A percentile compares a stretch with the other conserved stretches of the same genome.
Evolutionary conservation across 2,329 filamentous ascomycete genomes (phyloP).

Genomic region (Boeremia exigua): DNA sequence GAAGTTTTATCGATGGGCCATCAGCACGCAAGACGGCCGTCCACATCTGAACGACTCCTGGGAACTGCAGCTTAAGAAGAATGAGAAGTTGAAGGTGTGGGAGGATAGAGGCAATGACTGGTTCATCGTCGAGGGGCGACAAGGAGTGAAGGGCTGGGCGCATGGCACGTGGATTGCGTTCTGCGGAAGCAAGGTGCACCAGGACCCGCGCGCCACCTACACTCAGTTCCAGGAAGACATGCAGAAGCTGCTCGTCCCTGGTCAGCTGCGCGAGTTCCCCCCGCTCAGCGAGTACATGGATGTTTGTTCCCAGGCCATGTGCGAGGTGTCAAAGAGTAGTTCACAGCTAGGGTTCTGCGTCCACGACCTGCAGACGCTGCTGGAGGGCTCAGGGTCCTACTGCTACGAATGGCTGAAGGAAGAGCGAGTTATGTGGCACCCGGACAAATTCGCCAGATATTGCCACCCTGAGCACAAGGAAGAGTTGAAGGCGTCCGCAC

Average conservation of each 20-base stretch:
- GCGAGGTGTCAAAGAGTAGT: slow-evolving; percentile 27
- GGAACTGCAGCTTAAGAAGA: slow-evolving; percentile 34
- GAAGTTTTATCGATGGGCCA: slow-evolving; percentile 24
- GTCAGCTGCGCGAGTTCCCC: slow-evolving; percentile 29
- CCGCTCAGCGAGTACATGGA: slow-evolving; percentile 27
- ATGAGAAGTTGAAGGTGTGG: slow-evolving; percentile 33
- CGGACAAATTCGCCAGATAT: slow-evolving; percentile 39
- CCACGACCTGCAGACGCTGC: slow-evolving; percentile 36
- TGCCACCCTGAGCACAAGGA: slow-evolving; percentile 32
- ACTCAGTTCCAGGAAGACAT: slow-evolving; percentile 25
- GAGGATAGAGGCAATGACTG: slow-evolving; percentile 32
- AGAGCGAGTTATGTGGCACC: slow-evolving; percentile 41
- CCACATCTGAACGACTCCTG: slow-evolving; percentile 30
- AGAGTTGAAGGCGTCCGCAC: slow-evolving; percentile 29
- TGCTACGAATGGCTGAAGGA: slow-evolving; percentile 35
- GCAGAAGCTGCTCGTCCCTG: slow-evolving; percentile 21
- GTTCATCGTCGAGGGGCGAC: slow-evolving; percentile 24
- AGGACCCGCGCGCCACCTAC: slow-evolving; percentile 26
- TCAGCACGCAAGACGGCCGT: slow-evolving; percentile 28
- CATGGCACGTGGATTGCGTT: slow-evolving; percentile 37
- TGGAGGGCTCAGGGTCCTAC: slow-evolving; percentile 34
- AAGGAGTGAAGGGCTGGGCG: slow-evolving; percentile 28
- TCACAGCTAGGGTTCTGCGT: slow-evolving; percentile 31
- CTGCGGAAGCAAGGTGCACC: slow-evolving; percentile 15
- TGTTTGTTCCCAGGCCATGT: slow-evolving; percentile 26